Evolutionary conservation across 371 early-diverging fungal genomes (phyloP).

Genomic region (Lichtheimia ramosa): DNA sequence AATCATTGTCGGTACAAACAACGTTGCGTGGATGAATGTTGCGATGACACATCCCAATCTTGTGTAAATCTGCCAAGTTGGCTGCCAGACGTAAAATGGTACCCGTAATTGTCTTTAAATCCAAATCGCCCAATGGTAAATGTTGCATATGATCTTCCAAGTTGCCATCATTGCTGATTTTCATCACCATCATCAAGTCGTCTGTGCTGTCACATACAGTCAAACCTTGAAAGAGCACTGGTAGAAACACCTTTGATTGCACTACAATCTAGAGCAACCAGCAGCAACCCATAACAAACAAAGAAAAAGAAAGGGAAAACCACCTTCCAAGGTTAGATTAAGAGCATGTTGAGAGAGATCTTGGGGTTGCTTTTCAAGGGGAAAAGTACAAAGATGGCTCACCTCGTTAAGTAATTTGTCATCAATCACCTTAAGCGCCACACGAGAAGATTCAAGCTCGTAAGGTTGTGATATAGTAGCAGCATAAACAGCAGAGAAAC

Average conservation of each 20-base stretch:
- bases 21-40: conserved; percentile 46
- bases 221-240: conserved; percentile 42
- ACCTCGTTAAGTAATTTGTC: conserved; percentile 47
- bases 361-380: not conserved
- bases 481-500: conserved; percentile 48
- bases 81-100: conserved; percentile 40
- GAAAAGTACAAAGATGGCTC: not conserved
- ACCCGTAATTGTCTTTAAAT: conserved; percentile 43
- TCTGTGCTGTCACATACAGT: conserved; percentile 50
- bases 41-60: conserved; percentile 43
- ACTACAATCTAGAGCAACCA: conserved; percentile 33
- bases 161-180: conserved; percentile 42
- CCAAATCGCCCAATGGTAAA: conserved; percentile 40
- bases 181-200: conserved; percentile 54
- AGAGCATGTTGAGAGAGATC: not conserved
- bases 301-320: not conserved
- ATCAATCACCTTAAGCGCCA: conserved; percentile 48
- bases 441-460: conserved; percentile 29
- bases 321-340: too few species aligned
- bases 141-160: conserved; percentile 47
- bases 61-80: conserved; percentile 38
- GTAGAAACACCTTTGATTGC: conserved; percentile 46
- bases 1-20: conserved; percentile 44
- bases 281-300: too few species aligned
- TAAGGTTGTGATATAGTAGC: conserved; percentile 33